Conservation (phyloP, 495 filamentous ascomycete species). For the Podospora tetraspora region DNA sequence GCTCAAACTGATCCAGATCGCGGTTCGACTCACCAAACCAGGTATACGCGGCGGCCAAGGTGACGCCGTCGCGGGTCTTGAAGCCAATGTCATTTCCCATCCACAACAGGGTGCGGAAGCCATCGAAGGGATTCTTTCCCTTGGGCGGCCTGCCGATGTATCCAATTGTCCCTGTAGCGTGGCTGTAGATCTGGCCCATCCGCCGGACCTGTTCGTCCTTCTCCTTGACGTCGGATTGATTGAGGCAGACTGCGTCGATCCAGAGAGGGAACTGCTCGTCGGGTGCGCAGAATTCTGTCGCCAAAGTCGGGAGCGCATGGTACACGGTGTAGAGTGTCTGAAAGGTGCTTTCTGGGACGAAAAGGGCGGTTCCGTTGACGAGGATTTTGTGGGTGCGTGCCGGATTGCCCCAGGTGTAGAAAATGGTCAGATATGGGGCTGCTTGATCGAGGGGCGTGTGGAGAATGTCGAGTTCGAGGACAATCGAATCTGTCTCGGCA, state of each 20-base stretch:
- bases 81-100: not conserved
- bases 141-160: not conserved
- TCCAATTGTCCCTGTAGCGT: not conserved
- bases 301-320: not conserved
- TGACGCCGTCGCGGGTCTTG: not conserved
- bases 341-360: not conserved
- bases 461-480: not conserved
- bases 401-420: not conserved
- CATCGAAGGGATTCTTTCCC: not conserved
- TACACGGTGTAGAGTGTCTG: not conserved
- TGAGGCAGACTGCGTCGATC: not conserved
- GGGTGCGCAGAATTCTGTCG: too few relatives aligned
- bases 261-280: not conserved
- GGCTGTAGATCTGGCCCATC: not conserved
- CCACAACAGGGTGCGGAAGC: not conserved
- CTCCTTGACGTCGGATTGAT: not conserved
- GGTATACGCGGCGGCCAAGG: not conserved
- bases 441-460: not conserved
- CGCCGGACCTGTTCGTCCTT: not conserved
- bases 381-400: not conserved
- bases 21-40: not conserved
- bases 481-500: not conserved
- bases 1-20: not conserved
- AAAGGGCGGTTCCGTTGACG: not conserved
- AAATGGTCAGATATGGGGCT: not conserved